These are phyloP conservation scores for Pseudonitzschia multistriata DNA, from an alignment of 108 stramenopile species.

Conservation along the genomic window DNA sequence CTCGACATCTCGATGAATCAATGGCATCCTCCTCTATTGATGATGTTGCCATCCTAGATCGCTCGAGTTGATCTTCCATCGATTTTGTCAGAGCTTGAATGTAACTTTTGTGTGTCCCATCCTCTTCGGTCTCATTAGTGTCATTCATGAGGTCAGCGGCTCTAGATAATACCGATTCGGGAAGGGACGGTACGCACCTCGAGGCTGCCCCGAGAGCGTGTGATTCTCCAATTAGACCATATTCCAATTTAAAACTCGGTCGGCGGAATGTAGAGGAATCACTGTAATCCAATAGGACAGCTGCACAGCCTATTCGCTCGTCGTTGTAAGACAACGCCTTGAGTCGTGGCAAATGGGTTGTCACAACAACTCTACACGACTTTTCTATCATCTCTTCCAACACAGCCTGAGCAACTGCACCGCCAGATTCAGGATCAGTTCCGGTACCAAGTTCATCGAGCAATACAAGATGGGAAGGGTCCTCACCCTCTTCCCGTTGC, in stretches of 20 bases:
- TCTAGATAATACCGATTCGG: conserved; percentile 61
- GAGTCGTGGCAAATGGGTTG: conserved; percentile 76
- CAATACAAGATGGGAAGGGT: conserved; percentile 40
- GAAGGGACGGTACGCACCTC: conserved; percentile 50
- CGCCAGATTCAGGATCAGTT: conserved; percentile 72
- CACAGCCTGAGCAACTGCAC: conserved; percentile 72
- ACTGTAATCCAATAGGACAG: conserved; percentile 45
- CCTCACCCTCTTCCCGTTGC: not conserved
- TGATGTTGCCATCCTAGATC: conserved; percentile 17
- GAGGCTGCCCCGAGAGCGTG: conserved; percentile 70
- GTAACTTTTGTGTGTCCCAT: conserved; percentile 16
- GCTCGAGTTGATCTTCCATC: conserved; percentile 47
- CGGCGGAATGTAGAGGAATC: conserved; percentile 14
- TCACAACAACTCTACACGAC: conserved; percentile 59
- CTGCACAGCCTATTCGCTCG: conserved; percentile 58
- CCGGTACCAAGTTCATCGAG: conserved; percentile 82
- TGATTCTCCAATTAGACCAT: conserved; percentile 76
- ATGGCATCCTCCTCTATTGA: conserved; percentile 28
- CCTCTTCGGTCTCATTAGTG: conserved; percentile 21
- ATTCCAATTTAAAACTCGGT: conserved; percentile 62
- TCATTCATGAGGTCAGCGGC: conserved; percentile 47
- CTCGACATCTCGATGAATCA: conserved; percentile 38
- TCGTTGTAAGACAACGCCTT: conserved; percentile 63
- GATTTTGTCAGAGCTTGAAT: conserved; percentile 44
- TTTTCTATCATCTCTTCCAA: conserved; percentile 56